These are phyloP conservation scores for Tremella yokohamensis DNA, from an alignment of 768 basidiomycete genomes.

Conservation along the genomic window DNA sequence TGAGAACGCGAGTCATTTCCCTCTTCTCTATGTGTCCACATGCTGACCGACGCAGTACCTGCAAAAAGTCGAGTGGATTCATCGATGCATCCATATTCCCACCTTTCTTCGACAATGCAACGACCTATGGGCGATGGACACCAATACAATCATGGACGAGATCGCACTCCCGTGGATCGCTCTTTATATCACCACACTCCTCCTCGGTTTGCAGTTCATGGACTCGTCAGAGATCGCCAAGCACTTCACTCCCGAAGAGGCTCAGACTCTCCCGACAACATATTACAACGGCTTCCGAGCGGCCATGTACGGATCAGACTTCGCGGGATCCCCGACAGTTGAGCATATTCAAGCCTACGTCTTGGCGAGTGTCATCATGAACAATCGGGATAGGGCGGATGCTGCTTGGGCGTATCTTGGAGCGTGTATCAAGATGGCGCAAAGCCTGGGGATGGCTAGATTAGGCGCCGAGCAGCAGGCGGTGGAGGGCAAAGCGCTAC, in stretches of 20 bases:
- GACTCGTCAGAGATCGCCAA: conserved; percentile 39
- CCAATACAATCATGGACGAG: conserved; percentile 35
- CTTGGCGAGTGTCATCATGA: conserved; percentile 48
- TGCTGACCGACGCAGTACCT: conserved; percentile 33
- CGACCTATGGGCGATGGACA: conserved; percentile 49
- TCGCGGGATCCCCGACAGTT: conserved; percentile 44
- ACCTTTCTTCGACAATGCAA: conserved; percentile 50
- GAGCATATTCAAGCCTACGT: conserved; percentile 48
- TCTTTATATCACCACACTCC: conserved; percentile 41
- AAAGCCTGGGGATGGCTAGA: conserved; percentile 50
- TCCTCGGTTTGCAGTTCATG: conserved; percentile 51
- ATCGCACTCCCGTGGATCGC: conserved; percentile 49
- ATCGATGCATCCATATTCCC: conserved; percentile 50
- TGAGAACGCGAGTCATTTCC: conserved; percentile 31
- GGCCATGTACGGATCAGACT: conserved; percentile 48
- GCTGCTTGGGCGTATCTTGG: conserved; percentile 52
- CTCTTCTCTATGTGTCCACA: background rate
- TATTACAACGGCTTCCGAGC: conserved; percentile 35
- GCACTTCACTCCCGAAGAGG: conserved; percentile 47
- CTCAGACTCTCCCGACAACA: conserved; percentile 38
- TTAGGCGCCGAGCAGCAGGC: conserved; percentile 49
- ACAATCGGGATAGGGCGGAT: conserved; percentile 51
- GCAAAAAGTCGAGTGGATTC: conserved; percentile 49
- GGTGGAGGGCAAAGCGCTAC: conserved; percentile 34
- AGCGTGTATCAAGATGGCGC: conserved; percentile 52